Conservation (phyloP, 345 rosid genomes). For the Aegle marmelos region DNA sequence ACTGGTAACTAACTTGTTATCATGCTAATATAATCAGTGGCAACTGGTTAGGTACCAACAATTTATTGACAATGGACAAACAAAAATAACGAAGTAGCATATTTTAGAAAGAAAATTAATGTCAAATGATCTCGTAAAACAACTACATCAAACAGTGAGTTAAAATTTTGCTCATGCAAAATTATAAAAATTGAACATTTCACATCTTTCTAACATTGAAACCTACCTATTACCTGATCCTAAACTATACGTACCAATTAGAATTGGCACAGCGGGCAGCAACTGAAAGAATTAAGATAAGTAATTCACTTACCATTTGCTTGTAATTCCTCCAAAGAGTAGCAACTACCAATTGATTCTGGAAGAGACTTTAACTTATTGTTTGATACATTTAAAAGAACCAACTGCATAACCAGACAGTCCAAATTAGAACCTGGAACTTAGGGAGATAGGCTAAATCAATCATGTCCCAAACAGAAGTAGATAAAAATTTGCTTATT, state of each 20-base stretch:
- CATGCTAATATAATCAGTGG: neutral
- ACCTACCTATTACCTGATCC: neutral
- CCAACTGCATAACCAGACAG: conserved; percentile 57
- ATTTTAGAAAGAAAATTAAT: neutral
- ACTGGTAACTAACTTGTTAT: neutral
- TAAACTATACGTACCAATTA: neutral
- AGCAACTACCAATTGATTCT: conserved; percentile 95
- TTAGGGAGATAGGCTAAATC: conserved; percentile 6
- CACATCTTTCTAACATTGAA: neutral
- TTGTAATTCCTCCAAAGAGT: conserved; percentile 86
- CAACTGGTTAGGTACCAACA: neutral
- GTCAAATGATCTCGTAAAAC: neutral
- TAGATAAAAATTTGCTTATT: neutral
- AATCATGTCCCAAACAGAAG: neutral
- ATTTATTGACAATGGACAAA: too few relatives aligned
- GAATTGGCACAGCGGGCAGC: neutral
- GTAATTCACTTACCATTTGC: conserved; percentile 60
- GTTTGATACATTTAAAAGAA: conserved; percentile 79
- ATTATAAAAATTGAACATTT: neutral
- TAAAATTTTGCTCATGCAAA: neutral
- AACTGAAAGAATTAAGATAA: neutral
- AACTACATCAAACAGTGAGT: neutral
- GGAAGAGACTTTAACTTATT: conserved; percentile 87
- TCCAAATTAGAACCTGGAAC: conserved; percentile 13
- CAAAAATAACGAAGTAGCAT: neutral